A percentile compares a stretch with the other conserved stretches of the same genome.
These are phyloP conservation scores for Dothideomycetes sp. DNA, from an alignment of 2,329 filamentous ascomycete species.

Conservation along the genomic window DNA sequence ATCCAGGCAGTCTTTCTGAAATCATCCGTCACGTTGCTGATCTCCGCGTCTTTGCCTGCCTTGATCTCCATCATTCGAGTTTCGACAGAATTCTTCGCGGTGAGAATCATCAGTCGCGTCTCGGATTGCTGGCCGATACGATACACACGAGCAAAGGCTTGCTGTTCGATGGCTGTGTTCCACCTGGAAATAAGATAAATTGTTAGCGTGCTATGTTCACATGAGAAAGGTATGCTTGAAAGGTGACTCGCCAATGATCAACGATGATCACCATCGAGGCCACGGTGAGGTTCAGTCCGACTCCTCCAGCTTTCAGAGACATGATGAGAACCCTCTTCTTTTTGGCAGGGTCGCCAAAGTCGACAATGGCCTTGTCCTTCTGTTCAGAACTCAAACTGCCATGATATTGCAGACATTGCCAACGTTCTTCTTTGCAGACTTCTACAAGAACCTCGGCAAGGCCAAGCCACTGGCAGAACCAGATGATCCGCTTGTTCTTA, in stretches of 20 bases:
- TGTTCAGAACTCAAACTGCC: too few relatives aligned
- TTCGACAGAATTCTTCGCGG: background rate
- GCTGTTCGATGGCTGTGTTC: constrained; percentile 15
- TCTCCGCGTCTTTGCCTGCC: constrained; percentile 3
- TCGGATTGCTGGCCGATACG: constrained; percentile 53
- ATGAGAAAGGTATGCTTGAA: background rate
- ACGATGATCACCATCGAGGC: background rate
- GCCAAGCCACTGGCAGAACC: too few relatives aligned
- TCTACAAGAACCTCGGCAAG: too few relatives aligned
- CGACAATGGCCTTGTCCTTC: constrained; percentile 39
- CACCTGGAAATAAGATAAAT: background rate
- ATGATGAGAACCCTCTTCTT: constrained; percentile 40
- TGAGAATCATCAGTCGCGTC: background rate
- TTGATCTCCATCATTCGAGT: background rate
- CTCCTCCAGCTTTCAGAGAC: constrained; percentile 45
- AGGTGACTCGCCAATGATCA: background rate
- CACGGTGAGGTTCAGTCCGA: constrained; percentile 42
- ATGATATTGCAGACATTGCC: too few relatives aligned
- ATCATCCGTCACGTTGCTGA: too few relatives aligned
- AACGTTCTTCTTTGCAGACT: too few relatives aligned
- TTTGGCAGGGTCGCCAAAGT: constrained; percentile 31
- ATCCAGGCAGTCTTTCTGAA: too few relatives aligned
- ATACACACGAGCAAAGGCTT: constrained; percentile 47
- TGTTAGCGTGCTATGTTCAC: background rate
- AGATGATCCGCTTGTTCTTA: too few relatives aligned